phyloP scores from a whole-genome alignment of 768 basidiomycete species.

The Russula sp. region DNA sequence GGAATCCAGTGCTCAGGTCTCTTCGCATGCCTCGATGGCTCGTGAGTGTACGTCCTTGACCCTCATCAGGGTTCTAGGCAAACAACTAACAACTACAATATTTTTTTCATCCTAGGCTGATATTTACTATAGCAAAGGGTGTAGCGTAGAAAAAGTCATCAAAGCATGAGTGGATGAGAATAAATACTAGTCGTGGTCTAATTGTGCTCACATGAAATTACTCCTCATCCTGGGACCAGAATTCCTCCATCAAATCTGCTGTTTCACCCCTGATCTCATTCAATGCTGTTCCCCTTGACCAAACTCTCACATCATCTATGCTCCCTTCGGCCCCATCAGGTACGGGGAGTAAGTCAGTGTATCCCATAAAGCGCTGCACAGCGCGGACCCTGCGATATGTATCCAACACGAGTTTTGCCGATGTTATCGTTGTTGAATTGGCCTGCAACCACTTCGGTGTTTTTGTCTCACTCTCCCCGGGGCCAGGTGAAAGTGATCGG shows the following conservation, averaged over 20 bases:
- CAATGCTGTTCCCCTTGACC: slow-evolving; percentile 33
- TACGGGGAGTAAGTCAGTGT: slow-evolving; percentile 53
- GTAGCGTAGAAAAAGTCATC: neutral
- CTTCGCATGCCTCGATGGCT: too few species aligned
- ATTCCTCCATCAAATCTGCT: slow-evolving; percentile 29
- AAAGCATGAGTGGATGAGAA: neutral
- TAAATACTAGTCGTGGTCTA: neutral
- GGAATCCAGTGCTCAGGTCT: slow-evolving; percentile 35
- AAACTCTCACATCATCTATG: slow-evolving; percentile 35
- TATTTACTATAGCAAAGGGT: neutral
- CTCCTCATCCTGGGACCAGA: slow-evolving; percentile 16
- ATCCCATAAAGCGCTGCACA: slow-evolving; percentile 64
- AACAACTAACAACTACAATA: too few species aligned
- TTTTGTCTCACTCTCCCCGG: slow-evolving; percentile 12
- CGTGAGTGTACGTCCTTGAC: neutral
- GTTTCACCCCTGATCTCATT: slow-evolving; percentile 31
- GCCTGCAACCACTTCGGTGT: slow-evolving; percentile 19
- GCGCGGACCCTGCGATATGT: slow-evolving; percentile 61
- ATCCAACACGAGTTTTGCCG: slow-evolving; percentile 48
- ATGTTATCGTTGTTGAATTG: slow-evolving; percentile 41
- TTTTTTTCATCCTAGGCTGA: neutral
- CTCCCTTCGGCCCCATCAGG: slow-evolving; percentile 37
- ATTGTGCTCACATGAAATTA: neutral
- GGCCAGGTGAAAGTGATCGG: slow-evolving; percentile 17
- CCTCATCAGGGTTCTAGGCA: neutral